phyloP scores from a whole-genome alignment of 106 monocot species.

The Cymbidium sinense region DNA sequence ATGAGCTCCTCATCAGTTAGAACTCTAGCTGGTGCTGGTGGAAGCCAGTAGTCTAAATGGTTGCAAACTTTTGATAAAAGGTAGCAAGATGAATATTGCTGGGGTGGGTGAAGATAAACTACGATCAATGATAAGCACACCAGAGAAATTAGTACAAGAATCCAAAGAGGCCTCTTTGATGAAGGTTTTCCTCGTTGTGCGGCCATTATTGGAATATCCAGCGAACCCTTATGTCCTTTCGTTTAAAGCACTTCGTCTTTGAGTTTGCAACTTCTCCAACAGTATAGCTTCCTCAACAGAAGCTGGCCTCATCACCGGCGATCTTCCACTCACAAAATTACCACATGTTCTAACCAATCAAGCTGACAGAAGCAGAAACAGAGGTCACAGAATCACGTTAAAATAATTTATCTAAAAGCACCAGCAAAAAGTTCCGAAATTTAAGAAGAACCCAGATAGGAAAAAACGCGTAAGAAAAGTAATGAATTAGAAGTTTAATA shows the following conservation, averaged over 20 bases:
- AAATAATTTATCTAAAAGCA: background rate
- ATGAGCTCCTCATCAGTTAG: slow-evolving; percentile 69
- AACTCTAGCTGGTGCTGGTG: slow-evolving; percentile 32
- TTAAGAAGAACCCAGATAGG: background rate
- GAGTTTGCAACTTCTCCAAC: background rate
- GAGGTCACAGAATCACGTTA: background rate
- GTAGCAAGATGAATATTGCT: slow-evolving; percentile 47
- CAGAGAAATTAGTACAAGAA: slow-evolving; percentile 53
- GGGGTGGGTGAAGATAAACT: slow-evolving; percentile 58
- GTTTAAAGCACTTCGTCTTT: slow-evolving; percentile 15
- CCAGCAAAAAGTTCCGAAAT: background rate
- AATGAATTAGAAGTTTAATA: background rate
- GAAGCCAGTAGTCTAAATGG: slow-evolving; percentile 57
- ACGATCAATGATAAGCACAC: slow-evolving; percentile 54
- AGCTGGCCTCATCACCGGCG: background rate
- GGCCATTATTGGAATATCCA: slow-evolving; percentile 26
- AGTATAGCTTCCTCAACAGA: background rate
- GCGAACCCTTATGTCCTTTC: slow-evolving; percentile 22
- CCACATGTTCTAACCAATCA: background rate
- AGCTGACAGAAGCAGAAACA: background rate
- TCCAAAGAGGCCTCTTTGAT: slow-evolving; percentile 83
- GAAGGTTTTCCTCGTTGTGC: slow-evolving; percentile 33
- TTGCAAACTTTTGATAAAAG: slow-evolving; percentile 40
- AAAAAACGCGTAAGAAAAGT: background rate
- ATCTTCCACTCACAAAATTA: background rate